Base-by-base conservation (phyloP, 179 eudicot species). In the Beta lomatogona region DNA sequence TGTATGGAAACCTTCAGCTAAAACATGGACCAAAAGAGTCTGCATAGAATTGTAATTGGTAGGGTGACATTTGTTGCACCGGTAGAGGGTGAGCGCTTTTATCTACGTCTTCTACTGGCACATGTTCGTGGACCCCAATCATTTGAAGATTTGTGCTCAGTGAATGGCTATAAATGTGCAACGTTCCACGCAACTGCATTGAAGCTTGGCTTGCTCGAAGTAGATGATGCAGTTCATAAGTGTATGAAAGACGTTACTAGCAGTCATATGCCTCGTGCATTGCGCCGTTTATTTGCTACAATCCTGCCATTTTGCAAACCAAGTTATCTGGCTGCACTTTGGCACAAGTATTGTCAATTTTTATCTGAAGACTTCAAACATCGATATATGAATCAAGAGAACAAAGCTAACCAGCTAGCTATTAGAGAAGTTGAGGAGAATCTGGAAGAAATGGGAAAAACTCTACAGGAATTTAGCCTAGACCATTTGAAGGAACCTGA, bases 271-370 rank as follows among this genome's bases (percentile, higher is more conserved):
- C 82, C 90, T 5, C 0, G 0, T 12, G 73, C 77, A 0, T 13
- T 85, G 0, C 58, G 83, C 0, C 53, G 79, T 0, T 60, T 85
- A 0, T 83, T 81, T 80, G 83, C 86, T 0, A 83, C 84, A 0
- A 13, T 82, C 1, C 68, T 87, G 0, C 66, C 69, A 0, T 77
- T 61, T 66, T 81, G 83, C 13, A 31, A 71, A 28, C 31, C 31
- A 28, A 28, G 31, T 28, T 1, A 28, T 28, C 1, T 2, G 31
- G 31, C 31, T 28, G 31, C 31, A 28, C 31, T 28, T 28, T 28
- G 31, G 31, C 31, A 28, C 31, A 28, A 28, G 31, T 28, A 28
- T 28, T 28, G 0, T 82, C 84, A 0, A 61, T 6, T 31, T 13
- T 13, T 83, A n/a, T 69, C 77, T 1, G 84, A 81, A 12, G 84